Evolutionary conservation across 176 grass and related monocot species (phyloP).

Genomic region (Saccharum officinarum): DNA sequence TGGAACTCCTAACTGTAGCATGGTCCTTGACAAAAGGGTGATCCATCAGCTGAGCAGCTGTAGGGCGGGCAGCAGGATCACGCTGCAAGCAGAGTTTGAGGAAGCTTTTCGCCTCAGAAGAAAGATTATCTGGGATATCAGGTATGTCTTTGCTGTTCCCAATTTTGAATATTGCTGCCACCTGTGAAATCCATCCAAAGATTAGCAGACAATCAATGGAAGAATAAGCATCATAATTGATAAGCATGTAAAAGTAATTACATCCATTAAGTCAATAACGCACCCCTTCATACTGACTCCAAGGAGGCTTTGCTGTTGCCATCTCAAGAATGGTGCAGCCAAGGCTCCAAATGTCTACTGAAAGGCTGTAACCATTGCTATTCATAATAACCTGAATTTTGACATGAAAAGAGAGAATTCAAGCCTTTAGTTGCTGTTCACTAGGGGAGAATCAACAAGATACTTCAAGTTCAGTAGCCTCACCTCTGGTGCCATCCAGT

Average conservation of each 20-base stretch:
- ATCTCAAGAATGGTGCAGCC: conserved; percentile 98
- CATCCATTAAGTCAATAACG: conserved; percentile 3
- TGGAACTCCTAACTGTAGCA: conserved; percentile 40
- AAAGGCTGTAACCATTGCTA: conserved; percentile 89
- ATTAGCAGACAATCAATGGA: conserved; percentile 30
- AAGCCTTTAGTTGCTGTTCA: not conserved
- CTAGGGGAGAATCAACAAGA: not conserved
- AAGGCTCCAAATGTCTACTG: conserved; percentile 99
- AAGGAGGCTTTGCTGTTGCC: conserved; percentile 93
- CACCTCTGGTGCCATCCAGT: conserved; percentile 99
- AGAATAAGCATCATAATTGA: not conserved
- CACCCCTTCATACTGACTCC: conserved; percentile 97
- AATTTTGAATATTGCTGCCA: conserved; percentile 99
- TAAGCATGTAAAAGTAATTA: not conserved
- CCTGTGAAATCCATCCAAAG: conserved; percentile 48
- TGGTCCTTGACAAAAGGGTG: conserved; percentile 88
- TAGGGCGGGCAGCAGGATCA: conserved; percentile 83
- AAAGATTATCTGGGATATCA: conserved; percentile 83
- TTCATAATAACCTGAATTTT: conserved; percentile 91
- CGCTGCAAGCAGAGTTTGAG: conserved; percentile 87
- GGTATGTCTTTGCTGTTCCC: conserved; percentile 99
- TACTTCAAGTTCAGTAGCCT: not conserved
- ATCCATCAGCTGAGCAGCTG: conserved; percentile 74
- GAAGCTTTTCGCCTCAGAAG: conserved; percentile 74
- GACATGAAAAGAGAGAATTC: not conserved